Conservation (phyloP, 768 basidiomycete species). For the Coprinellus aureogranulatus region DNA sequence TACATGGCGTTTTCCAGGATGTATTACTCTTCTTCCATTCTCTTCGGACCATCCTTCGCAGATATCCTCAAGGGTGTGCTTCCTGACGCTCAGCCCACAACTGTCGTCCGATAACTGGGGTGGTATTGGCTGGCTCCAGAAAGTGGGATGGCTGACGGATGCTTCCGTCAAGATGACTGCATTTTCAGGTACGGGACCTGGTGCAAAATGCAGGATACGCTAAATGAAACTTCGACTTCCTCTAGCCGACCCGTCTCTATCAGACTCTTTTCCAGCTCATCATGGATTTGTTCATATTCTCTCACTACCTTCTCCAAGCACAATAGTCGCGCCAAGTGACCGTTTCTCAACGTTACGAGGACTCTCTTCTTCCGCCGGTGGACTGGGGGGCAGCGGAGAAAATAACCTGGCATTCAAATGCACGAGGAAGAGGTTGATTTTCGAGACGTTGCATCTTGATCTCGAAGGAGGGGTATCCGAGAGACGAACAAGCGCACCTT, state of each 20-base stretch:
- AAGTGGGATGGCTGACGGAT: conserved; percentile 78
- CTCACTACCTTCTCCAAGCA: conserved; percentile 69
- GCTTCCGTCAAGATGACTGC: conserved; percentile 70
- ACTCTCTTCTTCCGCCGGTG: conserved; percentile 52
- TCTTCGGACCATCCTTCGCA: conserved; percentile 60
- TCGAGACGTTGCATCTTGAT: conserved; percentile 90
- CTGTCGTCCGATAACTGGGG: conserved; percentile 57
- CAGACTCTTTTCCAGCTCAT: conserved; percentile 73
- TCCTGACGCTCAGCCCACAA: conserved; percentile 66
- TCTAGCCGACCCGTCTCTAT: conserved; percentile 74
- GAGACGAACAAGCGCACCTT: conserved; percentile 57
- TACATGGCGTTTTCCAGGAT: conserved; percentile 40
- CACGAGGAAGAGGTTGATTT: conserved; percentile 79
- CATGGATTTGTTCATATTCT: conserved; percentile 84
- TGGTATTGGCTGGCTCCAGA: conserved; percentile 70
- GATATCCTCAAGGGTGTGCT: conserved; percentile 59
- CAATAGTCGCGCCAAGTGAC: conserved; percentile 76
- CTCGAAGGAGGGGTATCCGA: conserved; percentile 83
- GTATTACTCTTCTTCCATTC: conserved; percentile 71
- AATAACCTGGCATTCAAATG: conserved; percentile 96
- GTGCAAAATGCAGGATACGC: background rate
- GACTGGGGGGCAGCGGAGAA: conserved; percentile 71
- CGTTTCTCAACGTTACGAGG: conserved; percentile 83
- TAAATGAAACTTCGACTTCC: background rate
- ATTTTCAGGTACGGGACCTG: conserved; percentile 62